Conservation (phyloP, 2,329 filamentous ascomycete species). For the Knoxdaviesia capensis region DNA sequence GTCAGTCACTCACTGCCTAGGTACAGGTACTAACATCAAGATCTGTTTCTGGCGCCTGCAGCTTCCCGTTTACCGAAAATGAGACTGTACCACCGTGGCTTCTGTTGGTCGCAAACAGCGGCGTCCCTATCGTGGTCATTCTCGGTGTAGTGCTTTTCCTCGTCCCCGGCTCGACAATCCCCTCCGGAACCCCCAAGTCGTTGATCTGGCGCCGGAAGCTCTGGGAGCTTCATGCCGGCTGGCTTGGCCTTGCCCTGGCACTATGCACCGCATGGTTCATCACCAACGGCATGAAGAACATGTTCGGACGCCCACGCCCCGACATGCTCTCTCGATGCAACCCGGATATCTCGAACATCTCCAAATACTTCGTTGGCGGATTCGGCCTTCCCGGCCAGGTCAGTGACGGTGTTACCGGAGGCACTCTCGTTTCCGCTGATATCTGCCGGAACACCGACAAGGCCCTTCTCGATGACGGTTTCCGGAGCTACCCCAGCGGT, state of each 20-base stretch:
- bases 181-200: constrained; percentile 37
- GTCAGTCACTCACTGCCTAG: no score
- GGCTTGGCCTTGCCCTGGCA: constrained; percentile 61
- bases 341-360: constrained; percentile 48
- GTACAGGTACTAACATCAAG: no score
- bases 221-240: constrained; percentile 78
- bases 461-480: constrained; percentile 52
- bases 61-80: constrained; percentile 47
- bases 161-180: constrained; percentile 52
- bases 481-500: constrained; percentile 50
- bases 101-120: constrained; percentile 40
- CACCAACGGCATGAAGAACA: constrained; percentile 69
- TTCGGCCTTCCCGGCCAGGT: constrained; percentile 33
- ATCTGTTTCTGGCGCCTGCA: constrained; percentile 10
- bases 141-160: constrained; percentile 46
- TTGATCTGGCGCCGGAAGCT: constrained; percentile 64
- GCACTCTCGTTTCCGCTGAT: constrained; percentile 42
- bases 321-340: constrained; percentile 66
- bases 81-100: constrained; percentile 56
- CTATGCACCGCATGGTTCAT: constrained; percentile 57
- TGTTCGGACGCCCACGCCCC: constrained; percentile 51
- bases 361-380: constrained; percentile 41
- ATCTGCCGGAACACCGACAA: constrained; percentile 54
- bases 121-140: constrained; percentile 48
- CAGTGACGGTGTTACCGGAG: constrained; percentile 1